These are phyloP conservation scores for Sporobolomyces pararoseus DNA, from an alignment of 768 basidiomycete species.

Conservation along the genomic window DNA sequence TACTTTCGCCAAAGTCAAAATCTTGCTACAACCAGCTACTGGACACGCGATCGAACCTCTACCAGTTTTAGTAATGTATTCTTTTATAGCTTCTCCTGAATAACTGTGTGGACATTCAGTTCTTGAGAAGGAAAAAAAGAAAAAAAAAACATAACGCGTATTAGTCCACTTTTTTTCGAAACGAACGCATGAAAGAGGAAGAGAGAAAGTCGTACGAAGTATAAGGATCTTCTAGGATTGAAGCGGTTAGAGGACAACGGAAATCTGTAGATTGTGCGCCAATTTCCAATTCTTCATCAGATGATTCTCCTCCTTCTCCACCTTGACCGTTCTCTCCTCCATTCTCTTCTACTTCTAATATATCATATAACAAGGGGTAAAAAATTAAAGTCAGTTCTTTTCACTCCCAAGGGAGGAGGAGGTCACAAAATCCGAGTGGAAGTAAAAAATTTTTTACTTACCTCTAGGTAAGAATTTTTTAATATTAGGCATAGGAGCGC, in stretches of 20 bases:
- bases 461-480: slow-evolving; percentile 69
- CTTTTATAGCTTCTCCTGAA: slow-evolving; percentile 53
- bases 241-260: slow-evolving; percentile 76
- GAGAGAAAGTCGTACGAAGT: slow-evolving; percentile 63
- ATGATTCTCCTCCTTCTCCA: slow-evolving; percentile 48
- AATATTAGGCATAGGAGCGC: slow-evolving; percentile 69
- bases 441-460: slow-evolving; percentile 44
- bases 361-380: too few relatives aligned
- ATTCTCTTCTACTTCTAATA: slow-evolving; percentile 67
- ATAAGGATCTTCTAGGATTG: slow-evolving; percentile 64
- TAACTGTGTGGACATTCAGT: slow-evolving; percentile 74
- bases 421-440: too few relatives aligned
- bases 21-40: slow-evolving; percentile 66
- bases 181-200: background rate
- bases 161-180: too few relatives aligned
- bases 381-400: background rate
- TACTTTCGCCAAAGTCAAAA: slow-evolving; percentile 57
- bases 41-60: slow-evolving; percentile 60
- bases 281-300: slow-evolving; percentile 82
- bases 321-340: slow-evolving; percentile 49
- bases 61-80: slow-evolving; percentile 22
- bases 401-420: background rate
- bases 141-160: background rate
- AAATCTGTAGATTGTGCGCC: slow-evolving; percentile 80
- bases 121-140: slow-evolving; percentile 50